Evolutionary conservation across 2,329 filamentous ascomycete genomes (phyloP).

Genomic region (Elsinoe arachidis): DNA sequence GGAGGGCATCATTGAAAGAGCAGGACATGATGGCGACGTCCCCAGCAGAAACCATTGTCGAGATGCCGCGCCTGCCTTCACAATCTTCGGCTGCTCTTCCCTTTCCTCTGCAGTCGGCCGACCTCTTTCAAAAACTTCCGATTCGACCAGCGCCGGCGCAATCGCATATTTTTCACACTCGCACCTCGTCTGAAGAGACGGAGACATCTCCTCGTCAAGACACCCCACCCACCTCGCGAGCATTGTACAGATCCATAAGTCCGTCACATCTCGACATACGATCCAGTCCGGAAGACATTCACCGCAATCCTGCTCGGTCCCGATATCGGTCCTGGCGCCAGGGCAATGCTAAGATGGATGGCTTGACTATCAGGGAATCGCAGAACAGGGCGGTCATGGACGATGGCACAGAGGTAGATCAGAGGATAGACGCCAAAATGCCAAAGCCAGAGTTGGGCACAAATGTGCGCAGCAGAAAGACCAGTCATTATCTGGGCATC

Average conservation of each 20-base stretch:
- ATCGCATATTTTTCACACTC: conserved; percentile 11
- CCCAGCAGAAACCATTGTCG: conserved; percentile 8
- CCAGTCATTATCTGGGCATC: conserved; percentile 56
- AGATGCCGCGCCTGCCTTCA: conserved; percentile 12
- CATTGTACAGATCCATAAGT: not conserved
- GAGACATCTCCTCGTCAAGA: not conserved
- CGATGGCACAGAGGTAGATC: conserved; percentile 45
- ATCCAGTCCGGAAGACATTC: conserved; percentile 17
- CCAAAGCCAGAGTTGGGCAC: conserved; percentile 46
- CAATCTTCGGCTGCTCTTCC: conserved; percentile 11
- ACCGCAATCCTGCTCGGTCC: conserved; percentile 34
- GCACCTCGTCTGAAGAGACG: conserved; percentile 1
- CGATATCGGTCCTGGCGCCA: conserved; percentile 42
- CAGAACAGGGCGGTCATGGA: conserved; percentile 27
- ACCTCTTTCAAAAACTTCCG: conserved; percentile 11
- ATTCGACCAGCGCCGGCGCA: conserved; percentile 5
- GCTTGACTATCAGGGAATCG: conserved; percentile 31
- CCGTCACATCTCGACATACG: conserved; percentile 2
- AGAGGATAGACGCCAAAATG: conserved; percentile 55
- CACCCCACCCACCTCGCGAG: not conserved
- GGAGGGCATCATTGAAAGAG: not conserved
- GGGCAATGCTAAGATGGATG: conserved; percentile 37
- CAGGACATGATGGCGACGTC: not conserved
- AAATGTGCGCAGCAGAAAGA: conserved; percentile 54
- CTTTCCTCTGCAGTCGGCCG: conserved; percentile 12